Evolutionary conservation across 2,329 filamentous ascomycete species (phyloP).

Genomic region (Fusarium azukiicola): DNA sequence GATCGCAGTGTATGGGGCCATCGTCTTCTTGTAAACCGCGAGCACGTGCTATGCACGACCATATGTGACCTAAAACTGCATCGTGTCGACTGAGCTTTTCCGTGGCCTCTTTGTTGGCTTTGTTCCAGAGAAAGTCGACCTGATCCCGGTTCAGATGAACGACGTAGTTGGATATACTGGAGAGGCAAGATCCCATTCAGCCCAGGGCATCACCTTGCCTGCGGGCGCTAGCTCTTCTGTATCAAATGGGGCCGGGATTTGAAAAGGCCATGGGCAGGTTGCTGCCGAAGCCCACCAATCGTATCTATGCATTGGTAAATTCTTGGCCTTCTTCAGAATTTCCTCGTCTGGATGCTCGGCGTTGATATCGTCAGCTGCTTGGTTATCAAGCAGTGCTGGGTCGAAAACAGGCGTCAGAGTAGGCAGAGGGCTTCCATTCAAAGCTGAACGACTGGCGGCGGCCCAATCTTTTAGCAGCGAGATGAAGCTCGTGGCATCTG

Average conservation of each 20-base stretch:
- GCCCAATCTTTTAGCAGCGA: conserved; percentile 52
- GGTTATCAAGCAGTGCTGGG: conserved; percentile 38
- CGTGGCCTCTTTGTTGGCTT: neutral
- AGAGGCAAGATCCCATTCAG: conserved; percentile 46
- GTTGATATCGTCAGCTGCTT: conserved; percentile 47
- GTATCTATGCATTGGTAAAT: conserved; percentile 49
- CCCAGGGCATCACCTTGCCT: conserved; percentile 50
- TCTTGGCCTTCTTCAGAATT: conserved; percentile 26
- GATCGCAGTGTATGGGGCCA: conserved; percentile 46
- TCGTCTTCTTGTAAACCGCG: conserved; percentile 28
- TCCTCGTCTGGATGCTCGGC: conserved; percentile 17
- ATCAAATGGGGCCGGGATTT: conserved; percentile 30
- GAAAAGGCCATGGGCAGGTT: conserved; percentile 40
- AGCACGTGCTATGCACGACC: conserved; percentile 53
- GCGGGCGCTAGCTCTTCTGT: conserved; percentile 4
- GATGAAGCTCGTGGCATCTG: conserved; percentile 49
- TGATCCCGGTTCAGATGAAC: conserved; percentile 47
- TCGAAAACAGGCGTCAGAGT: conserved; percentile 15
- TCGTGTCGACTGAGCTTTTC: conserved; percentile 49
- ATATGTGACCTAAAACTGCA: conserved; percentile 51
- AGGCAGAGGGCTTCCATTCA: neutral
- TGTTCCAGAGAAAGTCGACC: conserved; percentile 32
- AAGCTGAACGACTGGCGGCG: neutral
- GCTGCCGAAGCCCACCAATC: conserved; percentile 50
- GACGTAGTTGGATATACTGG: conserved; percentile 50